Evolutionary conservation across 2,329 filamentous ascomycete genomes (phyloP).

Genomic region (Apiospora pterosperma): DNA sequence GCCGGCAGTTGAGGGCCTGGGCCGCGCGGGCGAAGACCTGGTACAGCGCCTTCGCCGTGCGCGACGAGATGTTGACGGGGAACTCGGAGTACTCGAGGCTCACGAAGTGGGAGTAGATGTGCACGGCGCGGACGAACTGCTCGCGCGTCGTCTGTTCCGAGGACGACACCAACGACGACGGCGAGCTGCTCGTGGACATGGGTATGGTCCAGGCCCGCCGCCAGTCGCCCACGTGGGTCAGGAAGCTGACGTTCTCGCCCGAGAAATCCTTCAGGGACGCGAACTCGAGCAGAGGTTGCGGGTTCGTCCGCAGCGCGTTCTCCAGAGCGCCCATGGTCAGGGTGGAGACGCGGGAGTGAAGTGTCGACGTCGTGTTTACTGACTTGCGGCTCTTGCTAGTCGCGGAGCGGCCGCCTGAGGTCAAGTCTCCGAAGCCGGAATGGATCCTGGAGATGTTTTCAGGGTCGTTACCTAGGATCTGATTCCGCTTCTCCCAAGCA

Average conservation of each 20-base stretch:
- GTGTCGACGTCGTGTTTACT: constrained; percentile 1
- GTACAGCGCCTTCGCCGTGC: constrained; percentile 14
- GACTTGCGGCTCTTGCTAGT: constrained; percentile 12
- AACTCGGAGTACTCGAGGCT: constrained; percentile 26
- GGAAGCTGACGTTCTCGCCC: constrained; percentile 56
- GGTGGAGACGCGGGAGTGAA: constrained; percentile 12
- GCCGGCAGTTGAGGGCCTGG: constrained; percentile 11
- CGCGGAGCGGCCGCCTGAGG: constrained; percentile 9
- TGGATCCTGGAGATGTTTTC: constrained; percentile 28
- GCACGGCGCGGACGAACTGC: constrained; percentile 15
- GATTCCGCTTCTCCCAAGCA: constrained; percentile 42
- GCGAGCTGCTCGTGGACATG: background rate
- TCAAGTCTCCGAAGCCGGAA: constrained; percentile 7
- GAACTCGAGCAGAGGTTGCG: constrained; percentile 46
- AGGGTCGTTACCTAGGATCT: constrained; percentile 23
- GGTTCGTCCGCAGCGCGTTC: constrained; percentile 41
- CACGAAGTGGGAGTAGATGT: constrained; percentile 24
- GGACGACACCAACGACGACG: background rate
- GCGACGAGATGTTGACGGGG: constrained; percentile 17
- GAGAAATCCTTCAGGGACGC: constrained; percentile 54
- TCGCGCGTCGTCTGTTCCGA: constrained; percentile 2
- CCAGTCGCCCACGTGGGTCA: constrained; percentile 45
- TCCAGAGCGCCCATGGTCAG: constrained; percentile 40
- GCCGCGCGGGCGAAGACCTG: constrained; percentile 15
- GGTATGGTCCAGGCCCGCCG: constrained; percentile 23